A percentile compares a stretch with the other conserved stretches of the same genome.
Evolutionary conservation across 2,329 filamentous ascomycete genomes (phyloP).

Genomic region (Colletotrichum tofieldiae): DNA sequence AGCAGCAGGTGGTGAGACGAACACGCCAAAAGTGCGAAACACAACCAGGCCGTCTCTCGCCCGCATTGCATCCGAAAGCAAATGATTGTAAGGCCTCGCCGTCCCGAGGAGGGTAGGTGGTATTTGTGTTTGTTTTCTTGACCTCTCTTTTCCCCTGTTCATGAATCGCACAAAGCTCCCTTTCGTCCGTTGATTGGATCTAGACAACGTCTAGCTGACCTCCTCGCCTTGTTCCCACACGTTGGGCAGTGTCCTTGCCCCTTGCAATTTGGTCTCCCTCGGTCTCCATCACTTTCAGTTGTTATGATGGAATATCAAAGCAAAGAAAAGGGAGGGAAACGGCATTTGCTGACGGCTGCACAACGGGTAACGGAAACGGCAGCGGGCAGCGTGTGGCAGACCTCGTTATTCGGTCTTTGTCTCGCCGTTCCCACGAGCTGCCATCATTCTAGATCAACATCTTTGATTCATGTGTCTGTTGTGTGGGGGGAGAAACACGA

Average conservation of each 20-base stretch:
- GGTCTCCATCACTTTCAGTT: constrained; percentile 30
- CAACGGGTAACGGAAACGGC: constrained; percentile 34
- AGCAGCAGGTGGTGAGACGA: constrained; percentile 1
- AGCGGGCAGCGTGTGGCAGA: constrained; percentile 32
- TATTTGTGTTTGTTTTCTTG: constrained; percentile 33
- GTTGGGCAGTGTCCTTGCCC: constrained; percentile 6
- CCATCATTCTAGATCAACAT: constrained; percentile 13
- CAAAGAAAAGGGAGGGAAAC: constrained; percentile 5
- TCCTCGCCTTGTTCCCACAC: constrained; percentile 20
- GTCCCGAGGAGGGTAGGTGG: constrained; percentile 18
- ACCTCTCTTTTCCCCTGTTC: constrained; percentile 10
- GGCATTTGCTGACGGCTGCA: constrained; percentile 2
- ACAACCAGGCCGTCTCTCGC: constrained; percentile 5
- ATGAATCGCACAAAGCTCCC: constrained; percentile 2
- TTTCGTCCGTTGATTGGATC: constrained; percentile 7
- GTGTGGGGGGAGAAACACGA: constrained; percentile 27
- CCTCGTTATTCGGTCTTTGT: constrained; percentile 32
- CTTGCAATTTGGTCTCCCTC: constrained; percentile 33
- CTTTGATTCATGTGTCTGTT: constrained; percentile 30
- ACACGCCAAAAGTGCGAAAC: background rate
- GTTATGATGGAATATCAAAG: constrained; percentile 17
- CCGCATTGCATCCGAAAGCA: constrained; percentile 6
- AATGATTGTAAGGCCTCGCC: background rate
- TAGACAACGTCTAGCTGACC: background rate
- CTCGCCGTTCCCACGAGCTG: constrained; percentile 34